A percentile compares a stretch with the other conserved stretches of the same genome.
Evolutionary conservation across 805 yeast genomes (phyloP).

Genomic region (Kazachstania martiniae): DNA sequence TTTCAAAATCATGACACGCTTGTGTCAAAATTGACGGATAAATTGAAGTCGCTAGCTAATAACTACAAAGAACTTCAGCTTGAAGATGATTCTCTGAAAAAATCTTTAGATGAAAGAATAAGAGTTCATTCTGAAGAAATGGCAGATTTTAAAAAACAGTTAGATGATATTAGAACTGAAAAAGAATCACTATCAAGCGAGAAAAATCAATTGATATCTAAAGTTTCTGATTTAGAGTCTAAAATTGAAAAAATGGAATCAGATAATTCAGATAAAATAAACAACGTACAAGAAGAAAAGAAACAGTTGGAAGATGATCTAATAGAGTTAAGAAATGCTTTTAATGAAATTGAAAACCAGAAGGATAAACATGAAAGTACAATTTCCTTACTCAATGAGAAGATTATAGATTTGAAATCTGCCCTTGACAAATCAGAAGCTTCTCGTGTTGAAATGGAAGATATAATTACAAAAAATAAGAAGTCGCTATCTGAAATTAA

Average conservation of each 20-base stretch:
- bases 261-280: not conserved
- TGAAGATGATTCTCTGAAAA: conserved; percentile 15
- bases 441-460: not conserved
- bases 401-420: not conserved
- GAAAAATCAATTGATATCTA: conserved; percentile 2
- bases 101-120: conserved; percentile 6
- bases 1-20: conserved; percentile 26
- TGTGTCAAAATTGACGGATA: conserved; percentile 35
- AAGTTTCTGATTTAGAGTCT: conserved; percentile 3
- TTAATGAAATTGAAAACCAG: not conserved
- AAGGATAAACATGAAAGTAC: conserved; percentile 1
- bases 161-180: conserved; percentile 5
- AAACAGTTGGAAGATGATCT: conserved; percentile 1
- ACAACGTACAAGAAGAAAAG: not conserved
- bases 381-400: not conserved
- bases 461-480: not conserved
- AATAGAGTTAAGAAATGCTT: conserved; percentile 1
- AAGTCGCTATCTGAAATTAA: too few relatives aligned
- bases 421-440: not conserved
- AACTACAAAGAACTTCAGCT: conserved; percentile 20
- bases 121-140: conserved; percentile 9
- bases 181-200: conserved; percentile 4
- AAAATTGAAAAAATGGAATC: not conserved
- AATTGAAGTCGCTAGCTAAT: conserved; percentile 34
- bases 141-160: conserved; percentile 4